Base-by-base conservation (phyloP, 345 rosid genomes). In the Ricinus communis region DNA sequence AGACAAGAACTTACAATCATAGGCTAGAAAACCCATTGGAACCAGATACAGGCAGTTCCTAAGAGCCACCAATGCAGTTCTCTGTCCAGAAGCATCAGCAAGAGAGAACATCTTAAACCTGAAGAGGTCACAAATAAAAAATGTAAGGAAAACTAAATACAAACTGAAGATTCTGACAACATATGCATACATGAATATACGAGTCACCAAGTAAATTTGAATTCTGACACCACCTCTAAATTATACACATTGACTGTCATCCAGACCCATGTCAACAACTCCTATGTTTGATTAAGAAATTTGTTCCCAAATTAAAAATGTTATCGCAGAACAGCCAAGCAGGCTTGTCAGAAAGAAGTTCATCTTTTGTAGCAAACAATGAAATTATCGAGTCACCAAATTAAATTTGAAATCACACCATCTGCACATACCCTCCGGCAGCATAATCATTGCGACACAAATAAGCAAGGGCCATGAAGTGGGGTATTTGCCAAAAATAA, bases 401-500 rank as follows among this genome's bases (percentile, higher is more conserved):
- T 14, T 4, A 18, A n/a, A n/a, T 24, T 66, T 70, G 16, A 15
- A 22, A 33, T 43, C 30, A 67, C 31, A n/a, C 56, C 43, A 72
- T 54, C 70, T 51, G 31, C 27, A 68, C 89, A 73, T 87, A 95
- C 99, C 98, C 96, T 83, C 98, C 98, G 57, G 90, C 89, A 76
- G 93, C 97, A 82, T 95, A 95, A 82, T 95, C 99, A 62, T 85
- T 75, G 25, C 96, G 94, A 70, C 89, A 95, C 57, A 93, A 76
- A 74, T 84, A 85, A 40, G 98, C 96, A 75, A 95, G 93, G 73
- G 97, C 99, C 98, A 95, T 95, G 62, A 95, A 95, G 81, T 92
- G 99, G 43, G 99, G 99, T 64, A 95, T 89, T 81, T 95, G 99
- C 99, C 98, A 95, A 78, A 95, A 89, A 64, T 92, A 95, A 50